Base-by-base conservation (phyloP, 176 grass and related monocot species). In the Neostapfia colusana region DNA sequence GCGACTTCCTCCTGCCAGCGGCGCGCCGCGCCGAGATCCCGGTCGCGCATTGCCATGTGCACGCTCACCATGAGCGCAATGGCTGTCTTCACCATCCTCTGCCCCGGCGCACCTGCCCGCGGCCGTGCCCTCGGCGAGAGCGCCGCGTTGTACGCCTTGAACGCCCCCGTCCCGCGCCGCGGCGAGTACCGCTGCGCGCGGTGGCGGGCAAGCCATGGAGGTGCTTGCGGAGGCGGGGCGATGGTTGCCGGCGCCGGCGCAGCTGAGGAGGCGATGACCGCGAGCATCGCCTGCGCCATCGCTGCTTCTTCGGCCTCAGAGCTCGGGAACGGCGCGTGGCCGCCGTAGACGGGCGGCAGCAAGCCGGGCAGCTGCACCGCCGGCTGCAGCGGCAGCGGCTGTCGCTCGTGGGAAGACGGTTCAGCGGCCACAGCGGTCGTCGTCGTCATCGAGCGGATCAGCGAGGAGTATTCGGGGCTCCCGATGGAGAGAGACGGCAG, bases 31-130 rank as follows among this genome's bases (percentile, higher is more conserved):
- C 69, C 35, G 75, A 63, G 51, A 7, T 79, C 80, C 26, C 7
- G 68, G 35, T 7, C 41, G 62, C 63, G 68, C 80, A 56, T 67
- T 63, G 50, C 58, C 69, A 8, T 16, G 56, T 86, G 38, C 41
- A 87, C 48, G 39, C 48, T 76, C 8, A 18, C 18, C 57, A 95
- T 26, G 34, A 87, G 66, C 2, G 67, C 81, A 17, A 91, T 75
- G 38, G 46, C 39, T 57, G n/a, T 76, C 67, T 95, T 95, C 38
- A 79, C 41, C 86, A 95, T 89, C 59, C 82, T 84, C 79, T 95
- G 92, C 17, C 80, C 76, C 16, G 75, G 74, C n/a, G 45, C 49
- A 13, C 63, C 72, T 0, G 76, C 55, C 20, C 31, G 64, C 10
- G 15, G 62, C 54, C 26, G 20, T 9, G 39, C 15, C 41, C 72